Evolutionary conservation across 768 basidiomycete genomes (phyloP).

Genomic region (Boletus fagicola): DNA sequence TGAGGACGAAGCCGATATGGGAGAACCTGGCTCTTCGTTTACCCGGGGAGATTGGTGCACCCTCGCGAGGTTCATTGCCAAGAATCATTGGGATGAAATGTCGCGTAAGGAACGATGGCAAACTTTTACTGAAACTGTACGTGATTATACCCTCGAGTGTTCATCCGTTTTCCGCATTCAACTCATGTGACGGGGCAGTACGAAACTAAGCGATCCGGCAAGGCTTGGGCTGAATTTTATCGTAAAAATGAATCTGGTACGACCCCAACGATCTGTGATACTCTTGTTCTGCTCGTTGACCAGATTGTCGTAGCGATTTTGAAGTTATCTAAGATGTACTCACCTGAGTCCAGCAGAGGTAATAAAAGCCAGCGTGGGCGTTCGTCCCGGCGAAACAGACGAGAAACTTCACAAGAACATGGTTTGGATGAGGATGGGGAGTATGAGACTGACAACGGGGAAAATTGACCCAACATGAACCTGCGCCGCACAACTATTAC

Average conservation of each 20-base stretch:
- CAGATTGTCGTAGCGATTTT: conserved; percentile 19
- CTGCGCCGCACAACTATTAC: neutral
- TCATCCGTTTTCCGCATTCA: neutral
- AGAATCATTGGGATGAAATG: conserved; percentile 44
- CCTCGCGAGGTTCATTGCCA: conserved; percentile 58
- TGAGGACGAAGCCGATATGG: conserved; percentile 45
- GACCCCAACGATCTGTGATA: conserved; percentile 15
- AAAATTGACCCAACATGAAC: conserved; percentile 1
- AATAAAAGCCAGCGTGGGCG: conserved; percentile 20
- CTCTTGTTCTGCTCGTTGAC: conserved; percentile 6
- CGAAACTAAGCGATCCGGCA: conserved; percentile 45
- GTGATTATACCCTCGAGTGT: conserved; percentile 9
- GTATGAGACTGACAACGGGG: conserved; percentile 21
- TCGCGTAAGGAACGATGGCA: conserved; percentile 52
- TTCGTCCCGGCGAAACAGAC: conserved; percentile 24
- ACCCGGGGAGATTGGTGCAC: conserved; percentile 62
- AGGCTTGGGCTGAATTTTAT: conserved; percentile 63
- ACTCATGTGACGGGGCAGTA: conserved; percentile 38
- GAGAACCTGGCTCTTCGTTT: conserved; percentile 46
- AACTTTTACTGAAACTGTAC: conserved; percentile 50
- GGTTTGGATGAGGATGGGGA: conserved; percentile 21
- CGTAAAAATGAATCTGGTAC: conserved; percentile 50
- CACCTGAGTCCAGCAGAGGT: conserved; percentile 8
- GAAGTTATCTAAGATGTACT: conserved; percentile 29
- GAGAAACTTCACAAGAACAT: conserved; percentile 1